Evolutionary conservation across 371 early-diverging fungal genomes (phyloP).

Genomic region (Gilbertella persicaria): DNA sequence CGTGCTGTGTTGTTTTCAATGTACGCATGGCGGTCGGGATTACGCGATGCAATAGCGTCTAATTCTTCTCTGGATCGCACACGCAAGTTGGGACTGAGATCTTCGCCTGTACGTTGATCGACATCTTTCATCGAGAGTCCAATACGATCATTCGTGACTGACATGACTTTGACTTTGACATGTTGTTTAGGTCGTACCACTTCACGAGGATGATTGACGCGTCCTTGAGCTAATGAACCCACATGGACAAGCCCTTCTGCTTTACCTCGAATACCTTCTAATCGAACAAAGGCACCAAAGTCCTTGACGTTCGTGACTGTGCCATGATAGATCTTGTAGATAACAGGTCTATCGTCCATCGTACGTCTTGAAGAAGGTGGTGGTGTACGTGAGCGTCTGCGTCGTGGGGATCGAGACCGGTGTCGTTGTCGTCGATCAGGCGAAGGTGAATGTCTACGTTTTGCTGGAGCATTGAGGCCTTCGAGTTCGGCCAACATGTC

Average conservation of each 20-base stretch:
- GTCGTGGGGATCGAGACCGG: slow-evolving; percentile 15
- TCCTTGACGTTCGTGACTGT: slow-evolving; percentile 78
- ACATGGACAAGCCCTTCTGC: slow-evolving; percentile 91
- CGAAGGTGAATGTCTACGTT: slow-evolving; percentile 16
- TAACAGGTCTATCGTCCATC: slow-evolving; percentile 76
- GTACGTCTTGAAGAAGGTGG: slow-evolving; percentile 23
- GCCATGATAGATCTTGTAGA: slow-evolving; percentile 91
- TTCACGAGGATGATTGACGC: slow-evolving; percentile 82
- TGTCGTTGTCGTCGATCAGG: slow-evolving; percentile 24
- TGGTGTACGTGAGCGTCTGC: slow-evolving; percentile 19
- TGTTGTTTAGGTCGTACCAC: slow-evolving; percentile 75
- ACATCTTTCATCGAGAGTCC: slow-evolving; percentile 94
- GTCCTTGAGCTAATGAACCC: slow-evolving; percentile 63
- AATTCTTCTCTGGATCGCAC: slow-evolving; percentile 57
- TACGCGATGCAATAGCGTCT: slow-evolving; percentile 59
- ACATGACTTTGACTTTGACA: slow-evolving; percentile 94
- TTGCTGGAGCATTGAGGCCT: slow-evolving; percentile 30
- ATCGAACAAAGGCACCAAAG: slow-evolving; percentile 89
- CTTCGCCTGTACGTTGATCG: slow-evolving; percentile 89
- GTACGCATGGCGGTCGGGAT: slow-evolving; percentile 65
- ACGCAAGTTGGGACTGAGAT: slow-evolving; percentile 72
- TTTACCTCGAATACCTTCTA: slow-evolving; percentile 76
- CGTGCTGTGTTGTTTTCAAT: slow-evolving; percentile 30
- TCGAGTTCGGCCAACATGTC: slow-evolving; percentile 65
- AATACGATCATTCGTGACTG: slow-evolving; percentile 76